Percentiles rank a stretch among this genome's conserved stretches.
These are phyloP conservation scores for Madurella mycetomatis DNA, from an alignment of 2,329 filamentous ascomycete species.

Conservation along the genomic window DNA sequence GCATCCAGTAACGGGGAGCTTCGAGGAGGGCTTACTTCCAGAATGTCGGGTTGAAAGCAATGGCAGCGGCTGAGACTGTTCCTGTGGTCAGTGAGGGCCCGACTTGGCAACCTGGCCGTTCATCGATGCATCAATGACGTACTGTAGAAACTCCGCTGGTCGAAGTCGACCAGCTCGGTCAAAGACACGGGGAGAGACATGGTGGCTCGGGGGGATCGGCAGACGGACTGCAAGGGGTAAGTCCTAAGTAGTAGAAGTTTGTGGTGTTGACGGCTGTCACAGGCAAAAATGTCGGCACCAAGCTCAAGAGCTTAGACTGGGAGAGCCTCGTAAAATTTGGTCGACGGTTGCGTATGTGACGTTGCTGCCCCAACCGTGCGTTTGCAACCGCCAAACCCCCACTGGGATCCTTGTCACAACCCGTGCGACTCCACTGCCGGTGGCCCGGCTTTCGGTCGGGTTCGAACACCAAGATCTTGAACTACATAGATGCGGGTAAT, in stretches of 20 bases:
- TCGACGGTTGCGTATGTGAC: neutral
- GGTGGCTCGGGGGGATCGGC: slow-evolving; percentile 13
- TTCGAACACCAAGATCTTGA: no score
- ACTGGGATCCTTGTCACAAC: neutral
- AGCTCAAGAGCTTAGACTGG: neutral
- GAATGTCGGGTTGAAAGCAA: slow-evolving; percentile 96
- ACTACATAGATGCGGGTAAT: no score
- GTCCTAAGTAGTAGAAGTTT: neutral
- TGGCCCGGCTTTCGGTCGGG: no score
- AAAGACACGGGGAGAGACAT: slow-evolving; percentile 34
- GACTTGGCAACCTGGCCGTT: slow-evolving; percentile 6
- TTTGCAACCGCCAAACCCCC: neutral
- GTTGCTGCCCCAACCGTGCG: neutral
- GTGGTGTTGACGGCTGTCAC: neutral
- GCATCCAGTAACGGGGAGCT: neutral
- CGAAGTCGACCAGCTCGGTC: slow-evolving; percentile 41
- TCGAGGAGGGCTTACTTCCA: slow-evolving; percentile 77
- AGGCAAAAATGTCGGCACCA: neutral
- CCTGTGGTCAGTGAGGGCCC: slow-evolving; percentile 17
- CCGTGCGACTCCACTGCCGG: no score
- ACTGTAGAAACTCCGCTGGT: slow-evolving; percentile 64
- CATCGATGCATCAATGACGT: slow-evolving; percentile 32
- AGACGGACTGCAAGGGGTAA: neutral
- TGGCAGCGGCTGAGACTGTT: slow-evolving; percentile 72
- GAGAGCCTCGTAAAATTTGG: slow-evolving; percentile 10